Evolutionary conservation across 2,329 filamentous ascomycete genomes (phyloP).

Genomic region (Orbilia brochopaga): DNA sequence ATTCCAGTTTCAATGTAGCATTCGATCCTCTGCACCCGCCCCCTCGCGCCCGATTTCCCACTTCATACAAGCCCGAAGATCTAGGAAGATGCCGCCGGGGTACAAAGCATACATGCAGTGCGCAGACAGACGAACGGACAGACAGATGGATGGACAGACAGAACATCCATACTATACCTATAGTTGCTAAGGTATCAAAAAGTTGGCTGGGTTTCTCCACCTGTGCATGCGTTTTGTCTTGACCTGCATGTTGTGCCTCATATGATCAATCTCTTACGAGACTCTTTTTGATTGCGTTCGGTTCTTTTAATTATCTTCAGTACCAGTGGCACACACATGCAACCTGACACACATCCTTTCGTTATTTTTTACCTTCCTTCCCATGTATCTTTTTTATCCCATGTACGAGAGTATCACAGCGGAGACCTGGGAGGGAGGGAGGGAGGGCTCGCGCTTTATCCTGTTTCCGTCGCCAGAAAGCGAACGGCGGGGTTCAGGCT

Average conservation of each 20-base stretch:
- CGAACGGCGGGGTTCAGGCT: neutral
- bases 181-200: no score
- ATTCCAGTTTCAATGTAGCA: no score
- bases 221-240: slow-evolving; percentile 43
- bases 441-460: neutral
- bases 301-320: slow-evolving; percentile 42
- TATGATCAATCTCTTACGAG: slow-evolving; percentile 50
- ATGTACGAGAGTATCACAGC: no score
- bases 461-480: slow-evolving; percentile 2
- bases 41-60: slow-evolving; percentile 5
- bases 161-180: no score
- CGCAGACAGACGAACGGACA: no score
- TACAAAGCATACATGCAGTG: no score
- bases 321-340: slow-evolving; percentile 31
- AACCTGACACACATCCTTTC: slow-evolving; percentile 4
- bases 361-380: neutral
- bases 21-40: no score
- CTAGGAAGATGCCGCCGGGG: slow-evolving; percentile 33
- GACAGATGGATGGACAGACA: no score
- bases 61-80: slow-evolving; percentile 22
- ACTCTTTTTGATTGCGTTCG: slow-evolving; percentile 50
- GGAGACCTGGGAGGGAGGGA: neutral
- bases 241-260: slow-evolving; percentile 34
- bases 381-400: neutral
- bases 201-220: slow-evolving; percentile 24